These are phyloP conservation scores for Dianthus caryophyllus DNA, from an alignment of 148 eudicot species.

Conservation along the genomic window DNA sequence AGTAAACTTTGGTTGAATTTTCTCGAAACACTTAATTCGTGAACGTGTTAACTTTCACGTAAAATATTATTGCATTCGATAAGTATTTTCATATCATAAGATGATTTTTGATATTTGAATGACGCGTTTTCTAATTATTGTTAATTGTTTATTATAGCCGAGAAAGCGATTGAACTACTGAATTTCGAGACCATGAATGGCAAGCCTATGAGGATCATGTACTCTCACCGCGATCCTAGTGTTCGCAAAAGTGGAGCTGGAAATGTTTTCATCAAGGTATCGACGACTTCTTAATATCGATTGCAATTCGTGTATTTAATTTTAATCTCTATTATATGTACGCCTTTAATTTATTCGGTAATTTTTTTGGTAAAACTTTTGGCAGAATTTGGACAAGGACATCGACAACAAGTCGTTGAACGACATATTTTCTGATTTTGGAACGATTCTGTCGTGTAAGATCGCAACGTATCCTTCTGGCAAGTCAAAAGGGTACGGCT, in stretches of 20 bases:
- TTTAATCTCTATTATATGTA: neutral
- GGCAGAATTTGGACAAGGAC: slow-evolving; percentile 83
- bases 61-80: neutral
- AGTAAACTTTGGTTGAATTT: no score
- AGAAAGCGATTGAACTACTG: slow-evolving; percentile 56
- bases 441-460: slow-evolving; percentile 83
- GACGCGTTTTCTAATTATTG: neutral
- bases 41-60: neutral
- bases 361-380: neutral
- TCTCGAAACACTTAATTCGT: no score
- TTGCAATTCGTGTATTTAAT: neutral
- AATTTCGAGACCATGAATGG: slow-evolving; percentile 71
- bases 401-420: slow-evolving; percentile 81
- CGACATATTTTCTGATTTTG: slow-evolving; percentile 78
- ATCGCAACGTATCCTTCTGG: slow-evolving; percentile 71
- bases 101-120: no score
- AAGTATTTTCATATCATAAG: no score
- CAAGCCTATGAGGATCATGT: slow-evolving; percentile 79
- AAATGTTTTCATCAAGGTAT: slow-evolving; percentile 87
- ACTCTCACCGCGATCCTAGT: slow-evolving; percentile 80
- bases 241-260: slow-evolving; percentile 74
- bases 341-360: neutral
- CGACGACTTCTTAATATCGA: neutral
- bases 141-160: slow-evolving; percentile 46
- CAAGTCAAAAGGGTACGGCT: slow-evolving; percentile 88